phyloP scores from a whole-genome alignment of 129 eudicot genomes.

The Tanacetum coccineum region DNA sequence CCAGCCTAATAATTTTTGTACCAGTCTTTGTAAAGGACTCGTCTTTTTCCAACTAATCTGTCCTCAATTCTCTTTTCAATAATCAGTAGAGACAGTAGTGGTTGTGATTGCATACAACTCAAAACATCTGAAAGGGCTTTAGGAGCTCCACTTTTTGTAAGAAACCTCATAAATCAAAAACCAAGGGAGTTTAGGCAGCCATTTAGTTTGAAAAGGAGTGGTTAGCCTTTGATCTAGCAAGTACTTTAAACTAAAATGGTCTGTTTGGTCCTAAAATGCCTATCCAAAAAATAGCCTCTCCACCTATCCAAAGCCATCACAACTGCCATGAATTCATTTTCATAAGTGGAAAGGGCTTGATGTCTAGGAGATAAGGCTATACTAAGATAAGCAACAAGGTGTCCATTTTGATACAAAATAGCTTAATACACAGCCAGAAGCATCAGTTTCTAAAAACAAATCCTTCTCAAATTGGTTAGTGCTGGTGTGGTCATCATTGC shows the following conservation, averaged over 20 bases:
- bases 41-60: too few species aligned
- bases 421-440: neutral
- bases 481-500: neutral
- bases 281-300: neutral
- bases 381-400: neutral
- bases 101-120: neutral
- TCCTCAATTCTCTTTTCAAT: too few species aligned
- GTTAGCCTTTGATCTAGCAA: neutral
- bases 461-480: neutral
- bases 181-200: constrained; percentile 1
- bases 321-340: neutral
- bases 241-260: neutral
- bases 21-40: too few species aligned
- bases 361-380: neutral
- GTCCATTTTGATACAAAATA: neutral
- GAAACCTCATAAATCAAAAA: neutral
- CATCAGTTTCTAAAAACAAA: constrained; percentile 6
- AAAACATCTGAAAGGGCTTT: neutral
- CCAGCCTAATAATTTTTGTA: too few species aligned
- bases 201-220: neutral
- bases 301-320: neutral
- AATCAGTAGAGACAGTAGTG: too few species aligned
- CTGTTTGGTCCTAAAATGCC: neutral
- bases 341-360: neutral
- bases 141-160: neutral